These are phyloP conservation scores for Rhizophagus clarus DNA, from an alignment of 192 early-diverging fungal genomes.

Conservation along the genomic window DNA sequence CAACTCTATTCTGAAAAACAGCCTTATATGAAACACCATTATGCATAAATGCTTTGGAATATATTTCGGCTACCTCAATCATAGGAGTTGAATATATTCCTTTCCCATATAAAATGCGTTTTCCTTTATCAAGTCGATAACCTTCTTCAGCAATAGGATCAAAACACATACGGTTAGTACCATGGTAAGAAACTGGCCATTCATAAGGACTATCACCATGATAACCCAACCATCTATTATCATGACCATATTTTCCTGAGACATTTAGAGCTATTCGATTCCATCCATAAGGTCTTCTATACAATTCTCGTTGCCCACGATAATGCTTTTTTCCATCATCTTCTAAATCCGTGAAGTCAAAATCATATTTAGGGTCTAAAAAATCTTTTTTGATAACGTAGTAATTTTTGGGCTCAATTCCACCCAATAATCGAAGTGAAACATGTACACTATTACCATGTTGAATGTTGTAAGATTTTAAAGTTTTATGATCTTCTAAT, in stretches of 20 bases:
- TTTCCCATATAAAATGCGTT: neutral
- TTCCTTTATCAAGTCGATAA: neutral
- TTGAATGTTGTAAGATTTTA: neutral
- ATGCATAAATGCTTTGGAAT: neutral
- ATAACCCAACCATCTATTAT: neutral
- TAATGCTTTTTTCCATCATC: neutral
- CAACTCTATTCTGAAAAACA: neutral
- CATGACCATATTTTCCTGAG: neutral
- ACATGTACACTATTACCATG: neutral
- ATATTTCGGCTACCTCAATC: neutral
- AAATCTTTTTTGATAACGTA: neutral
- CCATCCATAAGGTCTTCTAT: neutral
- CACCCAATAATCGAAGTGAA: neutral
- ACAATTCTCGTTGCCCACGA: neutral
- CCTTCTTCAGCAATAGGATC: neutral
- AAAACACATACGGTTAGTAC: neutral
- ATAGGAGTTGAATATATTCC: neutral
- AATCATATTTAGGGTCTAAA: neutral
- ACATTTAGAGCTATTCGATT: neutral
- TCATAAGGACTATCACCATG: no score
- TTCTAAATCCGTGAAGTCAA: neutral
- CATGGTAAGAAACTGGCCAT: neutral
- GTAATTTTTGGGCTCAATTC: neutral
- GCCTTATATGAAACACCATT: neutral
- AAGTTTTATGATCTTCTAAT: neutral